Conservation (phyloP, 257 asterid genomes). For the Paulownia fortunei region DNA sequence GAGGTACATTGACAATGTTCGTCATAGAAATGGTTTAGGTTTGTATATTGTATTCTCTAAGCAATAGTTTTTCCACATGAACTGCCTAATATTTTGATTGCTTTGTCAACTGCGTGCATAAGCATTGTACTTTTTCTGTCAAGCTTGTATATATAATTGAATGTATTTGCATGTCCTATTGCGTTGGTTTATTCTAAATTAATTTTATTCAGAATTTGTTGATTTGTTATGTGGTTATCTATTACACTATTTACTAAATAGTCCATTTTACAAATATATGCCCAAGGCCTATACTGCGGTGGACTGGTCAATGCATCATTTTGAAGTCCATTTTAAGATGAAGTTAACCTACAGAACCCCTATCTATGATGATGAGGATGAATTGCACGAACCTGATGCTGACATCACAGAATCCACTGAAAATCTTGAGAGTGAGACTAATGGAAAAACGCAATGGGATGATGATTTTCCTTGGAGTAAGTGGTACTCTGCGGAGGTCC, state of each 20-base stretch:
- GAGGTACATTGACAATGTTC: constrained; percentile 15
- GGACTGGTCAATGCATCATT: constrained; percentile 88
- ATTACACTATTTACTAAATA: constrained; percentile 25
- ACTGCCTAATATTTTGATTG: constrained; percentile 7
- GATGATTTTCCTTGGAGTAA: constrained; percentile 93
- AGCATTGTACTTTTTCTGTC: constrained; percentile 15
- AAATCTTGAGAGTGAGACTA: constrained; percentile 52
- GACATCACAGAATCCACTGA: constrained; percentile 55
- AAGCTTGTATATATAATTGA: constrained; percentile 12
- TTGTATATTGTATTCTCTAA: constrained; percentile 12
- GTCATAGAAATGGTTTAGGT: constrained; percentile 11
- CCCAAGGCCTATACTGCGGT: constrained; percentile 74
- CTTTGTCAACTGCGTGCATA: constrained; percentile 17
- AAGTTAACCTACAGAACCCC: constrained; percentile 84
- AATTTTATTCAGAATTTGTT: constrained; percentile 8
- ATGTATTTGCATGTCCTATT: constrained; percentile 21
- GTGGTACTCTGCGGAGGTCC: constrained; percentile 96
- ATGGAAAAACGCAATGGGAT: constrained; percentile 76
- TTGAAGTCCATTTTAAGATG: constrained; percentile 80
- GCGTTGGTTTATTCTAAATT: constrained; percentile 2
- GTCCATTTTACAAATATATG: constrained; percentile 36
- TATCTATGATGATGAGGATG: constrained; percentile 66
- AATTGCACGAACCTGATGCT: constrained; percentile 50
- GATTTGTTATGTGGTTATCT: not conserved
- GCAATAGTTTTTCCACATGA: constrained; percentile 11